Base-by-base conservation (phyloP, 306 rosid species). In the Cicer arietinum region DNA sequence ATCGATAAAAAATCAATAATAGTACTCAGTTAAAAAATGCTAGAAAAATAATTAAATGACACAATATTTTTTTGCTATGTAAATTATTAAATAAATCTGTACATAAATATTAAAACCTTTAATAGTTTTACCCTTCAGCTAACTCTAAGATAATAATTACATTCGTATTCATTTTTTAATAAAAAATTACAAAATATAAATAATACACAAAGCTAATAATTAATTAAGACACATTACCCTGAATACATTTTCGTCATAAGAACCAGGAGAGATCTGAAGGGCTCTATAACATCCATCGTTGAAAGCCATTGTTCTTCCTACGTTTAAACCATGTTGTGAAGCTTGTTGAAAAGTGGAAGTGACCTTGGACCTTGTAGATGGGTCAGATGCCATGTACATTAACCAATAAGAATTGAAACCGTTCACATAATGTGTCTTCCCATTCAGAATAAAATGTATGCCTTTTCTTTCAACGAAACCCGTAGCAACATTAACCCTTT, bases 381-480 rank as follows among this genome's bases (percentile, higher is more conserved):
- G 78, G 30, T 87, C 84, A 7, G 91, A 65, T 6, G 91, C 91
- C 77, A 81, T 41, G 37, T 53, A 67, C 89, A 85, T 85, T 64
- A 87, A 77, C 90, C 89, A 86, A 44, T 81, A 86, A 0, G 93
- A 65, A 76, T 89, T 89, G 71, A 89, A 89, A 0, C 91, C 93
- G 1, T 89, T 87, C 35, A 87, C 44, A 53, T 79, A 77, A 40
- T 77, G 60, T 61, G 75, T 60, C 14, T 82, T 79, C 16, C 83
- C 87, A 7, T 81, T 57, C 53, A 79, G 7, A 2, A 69, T n/a
- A 52, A 89, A 87, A 46, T 25, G 86, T 25, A 79, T 87, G 20
- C 84, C 88, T 2, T 14, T 44, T 52, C 89, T 37, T 71, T 59
- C 37, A 48, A 80, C 88, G 9, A 81, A 86, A 8, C 52, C 14